Evolutionary conservation across 1,139 yeast species (phyloP).

Genomic region (Hyphopichia burtonii): DNA sequence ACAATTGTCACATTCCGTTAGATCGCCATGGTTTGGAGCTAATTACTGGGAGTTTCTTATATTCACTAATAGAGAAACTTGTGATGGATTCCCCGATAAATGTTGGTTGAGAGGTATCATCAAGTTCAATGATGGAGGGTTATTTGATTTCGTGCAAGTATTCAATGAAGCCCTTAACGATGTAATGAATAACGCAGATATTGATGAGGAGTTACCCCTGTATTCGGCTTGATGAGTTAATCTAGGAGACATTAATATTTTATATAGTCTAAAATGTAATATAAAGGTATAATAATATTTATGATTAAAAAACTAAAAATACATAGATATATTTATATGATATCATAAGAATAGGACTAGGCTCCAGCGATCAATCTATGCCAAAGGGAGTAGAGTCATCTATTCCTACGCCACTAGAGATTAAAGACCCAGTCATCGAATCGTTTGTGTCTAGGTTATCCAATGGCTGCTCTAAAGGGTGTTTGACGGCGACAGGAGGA

Average conservation of each 20-base stretch:
- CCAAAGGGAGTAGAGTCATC: constrained; percentile 16
- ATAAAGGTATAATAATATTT: not conserved
- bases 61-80: constrained; percentile 26
- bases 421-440: constrained; percentile 18
- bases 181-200: constrained; percentile 33
- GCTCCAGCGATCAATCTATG: not conserved
- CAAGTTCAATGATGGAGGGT: constrained; percentile 50
- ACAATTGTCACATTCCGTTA: constrained; percentile 36
- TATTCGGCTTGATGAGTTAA: constrained; percentile 19
- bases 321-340: not conserved
- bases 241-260: not conserved
- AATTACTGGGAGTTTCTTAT: constrained; percentile 49
- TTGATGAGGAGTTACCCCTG: constrained; percentile 47
- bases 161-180: constrained; percentile 31
- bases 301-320: not conserved
- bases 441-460: constrained; percentile 22
- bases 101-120: constrained; percentile 39
- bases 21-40: constrained; percentile 57
- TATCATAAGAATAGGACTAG: too few species aligned
- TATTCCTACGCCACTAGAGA: constrained; percentile 12
- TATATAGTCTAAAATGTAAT: not conserved
- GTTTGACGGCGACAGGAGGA: constrained; percentile 24
- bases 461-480: constrained; percentile 21
- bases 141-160: constrained; percentile 34
- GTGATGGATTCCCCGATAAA: constrained; percentile 46